Evolutionary conservation across 805 yeast genomes (phyloP).

Genomic region (Wickerhamiella domercqiae): DNA sequence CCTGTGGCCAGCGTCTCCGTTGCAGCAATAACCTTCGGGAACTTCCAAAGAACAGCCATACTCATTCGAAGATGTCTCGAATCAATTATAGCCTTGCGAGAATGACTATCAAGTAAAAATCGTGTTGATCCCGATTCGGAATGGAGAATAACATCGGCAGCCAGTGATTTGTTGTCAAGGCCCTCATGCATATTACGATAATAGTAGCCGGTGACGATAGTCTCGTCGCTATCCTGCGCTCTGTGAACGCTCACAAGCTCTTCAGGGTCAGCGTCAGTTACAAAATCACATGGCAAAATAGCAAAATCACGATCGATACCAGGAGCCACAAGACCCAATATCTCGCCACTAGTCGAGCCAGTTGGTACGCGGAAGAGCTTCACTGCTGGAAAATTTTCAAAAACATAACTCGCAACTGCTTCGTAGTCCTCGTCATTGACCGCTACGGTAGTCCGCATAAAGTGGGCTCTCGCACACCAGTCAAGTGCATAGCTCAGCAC

Average conservation of each 20-base stretch:
- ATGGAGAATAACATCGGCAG: constrained; percentile 41
- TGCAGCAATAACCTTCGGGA: constrained; percentile 64
- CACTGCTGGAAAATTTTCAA: constrained; percentile 5
- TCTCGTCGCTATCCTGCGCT: constrained; percentile 41
- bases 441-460: constrained; percentile 46
- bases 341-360: constrained; percentile 12
- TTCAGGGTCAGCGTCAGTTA: constrained; percentile 86
- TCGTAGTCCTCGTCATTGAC: constrained; percentile 34
- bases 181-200: constrained; percentile 61
- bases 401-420: constrained; percentile 15
- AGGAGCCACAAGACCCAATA: constrained; percentile 9
- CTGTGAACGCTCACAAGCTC: constrained; percentile 72
- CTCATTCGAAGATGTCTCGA: constrained; percentile 62
- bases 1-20: constrained; percentile 60
- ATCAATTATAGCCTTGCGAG: constrained; percentile 51
- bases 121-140: constrained; percentile 21
- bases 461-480: constrained; percentile 85
- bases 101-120: constrained; percentile 52
- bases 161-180: constrained; percentile 61
- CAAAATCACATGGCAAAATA: constrained; percentile 84
- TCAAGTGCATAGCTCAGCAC: constrained; percentile 75
- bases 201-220: constrained; percentile 53
- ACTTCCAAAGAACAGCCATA: constrained; percentile 80
- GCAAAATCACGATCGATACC: constrained; percentile 39
- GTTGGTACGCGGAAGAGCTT: constrained; percentile 6